Base-by-base conservation (phyloP, 1,284 basidiomycete species). In the Trichosporon asahii region DNA sequence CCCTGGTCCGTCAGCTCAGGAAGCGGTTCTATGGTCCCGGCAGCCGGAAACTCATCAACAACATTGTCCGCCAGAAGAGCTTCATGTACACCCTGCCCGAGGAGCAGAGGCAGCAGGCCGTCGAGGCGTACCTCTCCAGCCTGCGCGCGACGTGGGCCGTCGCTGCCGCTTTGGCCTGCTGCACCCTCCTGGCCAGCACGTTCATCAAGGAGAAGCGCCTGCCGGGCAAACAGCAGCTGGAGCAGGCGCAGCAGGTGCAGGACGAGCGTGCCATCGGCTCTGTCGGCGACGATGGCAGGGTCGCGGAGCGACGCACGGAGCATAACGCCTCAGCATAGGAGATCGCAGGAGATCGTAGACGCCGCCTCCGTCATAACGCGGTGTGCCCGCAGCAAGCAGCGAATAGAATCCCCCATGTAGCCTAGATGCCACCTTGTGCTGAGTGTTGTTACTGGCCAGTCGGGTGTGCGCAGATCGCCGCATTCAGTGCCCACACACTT, bases 61-160 rank as follows among this genome's bases (percentile, higher is more conserved):
- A 77, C 14, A 78, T 84, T 67, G 73, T 83, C 1, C 83, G 83
- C 65, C 80, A 80, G 12, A 84, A 84, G 73, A 70, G 79, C 1
- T 80, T 79, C 27, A 81, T 84, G 37, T 67, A 71, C 11, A 66
- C 68, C 5, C 72, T 83, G 14, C 74, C 78, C 0, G 71, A 72
- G 0, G 55, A 64, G 2, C 71, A 77, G 14, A 68, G 73, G 27
- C n/a, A 40, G 2, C 68, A 68, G 15, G 83, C 82, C 11, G 71
- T 83, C n/a, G 69, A 72, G 3, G 79, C 83, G 1, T 83, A 83
- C 70, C 79, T 78, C 0, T 25, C 70, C 27, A 79, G 77, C 23
- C 66, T 84, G 5, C 64, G 66, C 2, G 67, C 70, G 2, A 78
- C 79, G 2, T 82, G 76, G 76, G 31, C 72, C 14, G 68, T 72